Evolutionary conservation across 108 stramenopile species (phyloP).

Genomic region (Nannochloropsis salina): DNA sequence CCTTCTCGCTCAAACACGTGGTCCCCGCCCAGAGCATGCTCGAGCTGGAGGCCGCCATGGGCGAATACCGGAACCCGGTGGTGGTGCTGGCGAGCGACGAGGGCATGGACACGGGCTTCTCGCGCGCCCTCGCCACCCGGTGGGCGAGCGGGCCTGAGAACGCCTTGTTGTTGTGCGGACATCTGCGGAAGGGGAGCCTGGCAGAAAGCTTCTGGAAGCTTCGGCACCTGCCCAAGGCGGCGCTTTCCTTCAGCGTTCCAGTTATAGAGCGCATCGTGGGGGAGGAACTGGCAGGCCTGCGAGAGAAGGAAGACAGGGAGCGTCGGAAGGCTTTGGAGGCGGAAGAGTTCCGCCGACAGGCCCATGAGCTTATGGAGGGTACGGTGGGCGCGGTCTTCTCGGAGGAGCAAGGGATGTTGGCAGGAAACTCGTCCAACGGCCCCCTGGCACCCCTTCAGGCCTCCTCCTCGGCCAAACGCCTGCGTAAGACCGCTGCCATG

Average conservation of each 20-base stretch:
- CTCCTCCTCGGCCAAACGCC: background rate
- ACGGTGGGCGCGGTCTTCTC: background rate
- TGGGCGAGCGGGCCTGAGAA: constrained; percentile 2
- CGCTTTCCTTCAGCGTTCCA: background rate
- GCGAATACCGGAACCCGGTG: background rate
- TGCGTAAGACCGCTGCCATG: background rate
- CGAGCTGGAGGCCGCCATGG: constrained; percentile 12
- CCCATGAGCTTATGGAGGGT: background rate
- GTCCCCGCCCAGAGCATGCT: constrained; percentile 41
- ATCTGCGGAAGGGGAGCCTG: background rate
- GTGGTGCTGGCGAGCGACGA: background rate
- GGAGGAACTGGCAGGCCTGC: background rate
- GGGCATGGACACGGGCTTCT: constrained; percentile 2
- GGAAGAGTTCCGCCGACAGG: constrained; percentile 1
- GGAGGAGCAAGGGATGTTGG: background rate
- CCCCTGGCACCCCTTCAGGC: background rate
- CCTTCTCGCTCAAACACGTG: constrained; percentile 48
- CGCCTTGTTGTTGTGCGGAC: background rate
- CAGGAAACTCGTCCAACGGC: background rate
- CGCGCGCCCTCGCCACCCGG: background rate
- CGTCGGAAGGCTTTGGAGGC: background rate
- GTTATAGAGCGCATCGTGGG: background rate
- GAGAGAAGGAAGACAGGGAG: background rate
- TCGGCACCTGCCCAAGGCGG: background rate
- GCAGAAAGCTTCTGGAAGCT: constrained; percentile 5